Evolutionary conservation across 441 rosid species (phyloP), one percentile per base, ranked within the genome.

Genomic region (Omphalea diandra): DNA sequence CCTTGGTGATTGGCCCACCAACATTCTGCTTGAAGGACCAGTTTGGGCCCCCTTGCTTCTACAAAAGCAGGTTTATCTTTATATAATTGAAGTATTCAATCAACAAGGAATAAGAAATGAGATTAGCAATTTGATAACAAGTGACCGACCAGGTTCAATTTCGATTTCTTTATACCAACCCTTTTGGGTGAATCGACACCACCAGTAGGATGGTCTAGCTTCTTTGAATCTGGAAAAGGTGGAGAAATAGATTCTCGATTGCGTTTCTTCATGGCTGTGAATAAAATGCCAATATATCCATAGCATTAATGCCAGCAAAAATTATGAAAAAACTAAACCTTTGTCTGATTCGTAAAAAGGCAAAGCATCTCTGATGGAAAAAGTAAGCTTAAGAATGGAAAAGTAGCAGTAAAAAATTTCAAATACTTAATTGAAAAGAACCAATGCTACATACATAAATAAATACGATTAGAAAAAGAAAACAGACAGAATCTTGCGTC

Each of bases 231-330:
- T 24, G 76, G 79, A 24, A 84, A 82, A 75, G 85, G 76, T 31
- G 78, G 86, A 62, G 89, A 83, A 60, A 83, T 60, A 69, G 90
- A 90, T 78, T 86, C 88, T 43, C 82, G 47, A 78, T 72, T 80
- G 68, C 89, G 83, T 76, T 90, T 91, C 88, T 90, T 91, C 97
- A 90, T 86, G 58, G 91, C 98, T 91, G 91, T 46, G 71, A 77
- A 70, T 55, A 10, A 73, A 73, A 82, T 76, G 63, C 50, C 31
- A 60, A 74, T 62, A 66, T 62, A 59, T 71, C 27, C 35, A 60
- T 63, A 53, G 66, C 32, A 71, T 63, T 47, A 74, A 78, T 70
- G 35, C 77, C 58, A 69, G 36, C 22, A 69, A 32, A 62, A 63
- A 70, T 24, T 40, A 43, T 31, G 17, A 41, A 63, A 41, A 44